Conservation (phyloP, 1,284 basidiomycete species). For the Fomes fomentarius region DNA sequence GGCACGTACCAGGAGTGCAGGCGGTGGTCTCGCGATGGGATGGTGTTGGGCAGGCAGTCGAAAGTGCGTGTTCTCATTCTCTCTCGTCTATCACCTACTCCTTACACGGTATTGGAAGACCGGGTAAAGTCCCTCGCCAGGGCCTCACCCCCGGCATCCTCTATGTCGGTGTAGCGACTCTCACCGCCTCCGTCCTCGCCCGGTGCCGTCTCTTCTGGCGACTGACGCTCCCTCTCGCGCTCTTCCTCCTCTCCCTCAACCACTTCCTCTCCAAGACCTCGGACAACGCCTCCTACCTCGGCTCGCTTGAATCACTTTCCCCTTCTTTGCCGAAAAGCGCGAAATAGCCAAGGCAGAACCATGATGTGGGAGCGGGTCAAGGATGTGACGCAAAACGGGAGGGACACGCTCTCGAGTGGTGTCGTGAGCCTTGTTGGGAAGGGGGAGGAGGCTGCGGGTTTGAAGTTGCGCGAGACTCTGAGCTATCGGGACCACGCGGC, state of each 20-base stretch:
- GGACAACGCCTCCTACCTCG: conserved; percentile 64
- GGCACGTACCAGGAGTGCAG: conserved; percentile 63
- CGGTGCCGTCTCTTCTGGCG: conserved; percentile 78
- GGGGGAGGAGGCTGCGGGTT: conserved; percentile 71
- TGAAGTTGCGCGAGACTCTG: conserved; percentile 69
- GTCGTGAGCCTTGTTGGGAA: conserved; percentile 55
- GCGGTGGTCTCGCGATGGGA: conserved; percentile 80
- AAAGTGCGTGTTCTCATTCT: conserved; percentile 64
- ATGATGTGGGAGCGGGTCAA: conserved; percentile 51
- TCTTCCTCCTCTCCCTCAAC: conserved; percentile 65
- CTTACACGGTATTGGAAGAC: conserved; percentile 43
- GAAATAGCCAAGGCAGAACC: conserved; percentile 64
- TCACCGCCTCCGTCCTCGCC: conserved; percentile 85
- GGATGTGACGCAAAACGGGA: conserved; percentile 32
- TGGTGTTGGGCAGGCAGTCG: conserved; percentile 77
- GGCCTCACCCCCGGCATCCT: conserved; percentile 83
- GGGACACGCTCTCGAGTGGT: conserved; percentile 47
- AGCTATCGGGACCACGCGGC: conserved; percentile 39
- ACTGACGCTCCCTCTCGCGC: conserved; percentile 68
- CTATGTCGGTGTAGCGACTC: conserved; percentile 86
- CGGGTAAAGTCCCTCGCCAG: conserved; percentile 84
- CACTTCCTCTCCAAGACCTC: conserved; percentile 86
- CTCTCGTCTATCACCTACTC: not conserved
- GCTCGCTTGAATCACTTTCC: conserved; percentile 76
- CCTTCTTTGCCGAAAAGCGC: conserved; percentile 69